Conservation (phyloP, 495 filamentous ascomycete species). For the Jackrogersella minutella region DNA sequence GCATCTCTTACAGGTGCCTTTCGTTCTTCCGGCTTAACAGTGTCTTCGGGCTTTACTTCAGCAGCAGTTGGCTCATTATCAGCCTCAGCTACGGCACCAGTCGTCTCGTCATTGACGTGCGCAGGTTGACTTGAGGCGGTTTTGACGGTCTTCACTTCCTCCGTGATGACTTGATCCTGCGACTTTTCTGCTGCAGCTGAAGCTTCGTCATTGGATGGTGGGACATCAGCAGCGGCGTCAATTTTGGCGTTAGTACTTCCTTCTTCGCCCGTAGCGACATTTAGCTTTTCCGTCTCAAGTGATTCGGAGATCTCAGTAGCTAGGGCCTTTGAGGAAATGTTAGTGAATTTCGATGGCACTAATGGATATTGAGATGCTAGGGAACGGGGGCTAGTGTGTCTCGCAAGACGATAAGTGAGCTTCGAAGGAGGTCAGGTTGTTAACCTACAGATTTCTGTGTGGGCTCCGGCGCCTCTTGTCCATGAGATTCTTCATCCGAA, state of each 20-base stretch:
- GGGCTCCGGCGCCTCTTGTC: not conserved
- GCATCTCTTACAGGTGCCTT: no score
- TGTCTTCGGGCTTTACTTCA: not conserved
- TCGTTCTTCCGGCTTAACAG: not conserved
- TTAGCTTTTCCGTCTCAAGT: constrained; percentile 10
- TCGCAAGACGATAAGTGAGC: no score
- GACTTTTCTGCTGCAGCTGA: not conserved
- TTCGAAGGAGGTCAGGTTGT: not conserved
- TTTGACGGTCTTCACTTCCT: constrained; percentile 5
- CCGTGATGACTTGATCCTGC: not conserved
- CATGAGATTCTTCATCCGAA: not conserved
- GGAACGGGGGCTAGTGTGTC: no score
- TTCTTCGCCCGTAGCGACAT: constrained; percentile 6
- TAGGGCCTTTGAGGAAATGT: not conserved
- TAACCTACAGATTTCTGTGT: constrained; percentile 12
- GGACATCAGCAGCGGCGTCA: constrained; percentile 9
- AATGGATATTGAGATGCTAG: no score
- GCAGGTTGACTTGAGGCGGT: not conserved
- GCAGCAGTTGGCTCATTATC: not conserved
- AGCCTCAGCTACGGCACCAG: not conserved
- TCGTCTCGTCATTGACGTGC: not conserved
- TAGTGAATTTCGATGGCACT: not conserved
- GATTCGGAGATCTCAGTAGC: not conserved
- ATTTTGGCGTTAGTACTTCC: not conserved
- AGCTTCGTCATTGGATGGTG: constrained; percentile 5